Conservation (phyloP, 108 stramenopile genomes). For the Pseudonitzschia pungens region DNA sequence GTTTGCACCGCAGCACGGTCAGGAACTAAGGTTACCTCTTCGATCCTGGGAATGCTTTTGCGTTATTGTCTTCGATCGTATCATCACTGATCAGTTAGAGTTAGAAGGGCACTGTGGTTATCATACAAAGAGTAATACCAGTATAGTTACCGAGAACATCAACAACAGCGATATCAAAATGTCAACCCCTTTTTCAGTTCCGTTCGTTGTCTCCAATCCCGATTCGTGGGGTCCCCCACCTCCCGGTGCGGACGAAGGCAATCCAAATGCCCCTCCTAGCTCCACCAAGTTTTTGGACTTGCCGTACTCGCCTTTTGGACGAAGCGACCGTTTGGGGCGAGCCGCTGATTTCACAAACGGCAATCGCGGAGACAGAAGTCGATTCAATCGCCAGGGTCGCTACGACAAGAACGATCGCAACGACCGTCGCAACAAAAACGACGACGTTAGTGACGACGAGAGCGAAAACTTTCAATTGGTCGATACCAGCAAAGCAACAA, state of each 20-base stretch:
- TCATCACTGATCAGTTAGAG: no score
- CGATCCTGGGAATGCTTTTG: no score
- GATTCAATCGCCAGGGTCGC: constrained; percentile 29
- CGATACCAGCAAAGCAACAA: constrained; percentile 81
- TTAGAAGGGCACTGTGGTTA: neutral
- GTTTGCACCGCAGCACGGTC: no score
- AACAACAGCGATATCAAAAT: constrained; percentile 18
- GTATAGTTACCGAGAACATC: neutral
- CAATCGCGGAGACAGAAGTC: constrained; percentile 30
- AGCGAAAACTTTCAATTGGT: constrained; percentile 84
- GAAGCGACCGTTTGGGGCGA: constrained; percentile 84
- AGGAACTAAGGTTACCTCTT: no score
- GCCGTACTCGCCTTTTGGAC: constrained; percentile 94
- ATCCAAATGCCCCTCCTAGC: constrained; percentile 31
- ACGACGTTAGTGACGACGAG: constrained; percentile 80
- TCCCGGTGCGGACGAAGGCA: constrained; percentile 29
- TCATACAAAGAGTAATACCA: neutral
- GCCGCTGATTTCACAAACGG: constrained; percentile 79
- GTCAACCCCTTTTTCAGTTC: constrained; percentile 61
- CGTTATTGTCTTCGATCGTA: no score
- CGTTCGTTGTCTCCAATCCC: constrained; percentile 65
- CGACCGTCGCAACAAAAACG: constrained; percentile 34
- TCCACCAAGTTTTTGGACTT: constrained; percentile 68
- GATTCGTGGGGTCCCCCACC: constrained; percentile 82
- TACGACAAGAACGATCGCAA: constrained; percentile 29